These are phyloP conservation scores for Phyllosticta citriasiana DNA, from an alignment of 2,329 filamentous ascomycete genomes.

Conservation along the genomic window DNA sequence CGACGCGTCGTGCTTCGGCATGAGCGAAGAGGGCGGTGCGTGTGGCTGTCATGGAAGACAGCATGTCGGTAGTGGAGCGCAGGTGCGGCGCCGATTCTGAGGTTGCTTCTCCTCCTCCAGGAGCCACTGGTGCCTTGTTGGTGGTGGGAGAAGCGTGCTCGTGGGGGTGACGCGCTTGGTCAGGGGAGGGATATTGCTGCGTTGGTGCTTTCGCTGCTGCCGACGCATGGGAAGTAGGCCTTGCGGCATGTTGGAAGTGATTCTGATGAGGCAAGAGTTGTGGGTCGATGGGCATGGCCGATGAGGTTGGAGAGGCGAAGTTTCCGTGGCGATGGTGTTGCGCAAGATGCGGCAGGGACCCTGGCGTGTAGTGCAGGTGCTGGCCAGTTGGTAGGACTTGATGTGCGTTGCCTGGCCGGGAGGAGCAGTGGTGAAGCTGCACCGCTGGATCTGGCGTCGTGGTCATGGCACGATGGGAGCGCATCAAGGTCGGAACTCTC, in stretches of 20 bases:
- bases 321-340: not conserved
- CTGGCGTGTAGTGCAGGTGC: not conserved
- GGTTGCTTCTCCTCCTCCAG: not conserved
- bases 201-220: not conserved
- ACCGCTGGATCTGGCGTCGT: not conserved
- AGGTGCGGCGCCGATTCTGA: not conserved
- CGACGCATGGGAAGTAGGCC: not conserved
- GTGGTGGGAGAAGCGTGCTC: not conserved
- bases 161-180: not conserved
- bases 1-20: not conserved
- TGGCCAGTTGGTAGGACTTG: not conserved
- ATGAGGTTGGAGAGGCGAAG: not conserved
- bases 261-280: not conserved
- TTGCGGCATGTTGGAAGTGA: not conserved
- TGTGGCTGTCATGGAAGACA: not conserved
- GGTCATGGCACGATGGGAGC: not conserved
- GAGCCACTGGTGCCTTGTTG: not conserved
- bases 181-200: not conserved
- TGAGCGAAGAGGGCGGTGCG: not conserved
- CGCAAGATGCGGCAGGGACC: not conserved
- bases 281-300: not conserved
- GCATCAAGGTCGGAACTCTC: not conserved
- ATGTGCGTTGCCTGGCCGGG: not conserved
- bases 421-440: not conserved
- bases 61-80: not conserved